A percentile compares a stretch with the other conserved stretches of the same genome.
Conservation (phyloP, 805 yeast species). For the Cyberlindnera petersonii region DNA sequence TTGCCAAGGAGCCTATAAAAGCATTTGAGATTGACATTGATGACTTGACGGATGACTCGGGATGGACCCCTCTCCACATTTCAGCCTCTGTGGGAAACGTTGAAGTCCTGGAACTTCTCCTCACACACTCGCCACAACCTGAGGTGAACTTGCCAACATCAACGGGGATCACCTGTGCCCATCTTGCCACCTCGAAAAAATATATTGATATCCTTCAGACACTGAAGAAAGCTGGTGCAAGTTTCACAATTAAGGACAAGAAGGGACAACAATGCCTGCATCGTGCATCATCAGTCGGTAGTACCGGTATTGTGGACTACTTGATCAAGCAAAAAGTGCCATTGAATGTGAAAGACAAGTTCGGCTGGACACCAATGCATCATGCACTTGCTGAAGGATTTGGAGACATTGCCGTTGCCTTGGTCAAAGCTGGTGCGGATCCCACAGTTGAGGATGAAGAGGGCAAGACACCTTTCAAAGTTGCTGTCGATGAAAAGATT, state of each 20-base stretch:
- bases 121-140: constrained; percentile 47
- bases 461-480: constrained; percentile 52
- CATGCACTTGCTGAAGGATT: constrained; percentile 91
- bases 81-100: constrained; percentile 71
- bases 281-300: constrained; percentile 80
- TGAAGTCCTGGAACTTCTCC: constrained; percentile 47
- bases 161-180: constrained; percentile 73
- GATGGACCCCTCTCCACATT: constrained; percentile 88
- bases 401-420: constrained; percentile 63
- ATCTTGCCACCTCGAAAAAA: constrained; percentile 70
- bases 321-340: constrained; percentile 55
- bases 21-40: constrained; percentile 56
- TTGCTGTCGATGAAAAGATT: constrained; percentile 52
- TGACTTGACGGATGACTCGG: constrained; percentile 64
- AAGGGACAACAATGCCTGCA: constrained; percentile 66
- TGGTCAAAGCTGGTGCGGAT: constrained; percentile 71
- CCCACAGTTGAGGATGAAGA: constrained; percentile 40
- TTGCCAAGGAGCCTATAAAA: constrained; percentile 13
- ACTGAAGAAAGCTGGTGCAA: constrained; percentile 53
- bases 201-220: constrained; percentile 49
- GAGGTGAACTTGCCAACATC: constrained; percentile 58
- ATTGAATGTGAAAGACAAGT: constrained; percentile 60
- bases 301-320: constrained; percentile 49
- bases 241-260: constrained; percentile 62
- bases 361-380: constrained; percentile 85